phyloP scores from a whole-genome alignment of 129 eudicot genomes.

The Flaveria brownii region DNA sequence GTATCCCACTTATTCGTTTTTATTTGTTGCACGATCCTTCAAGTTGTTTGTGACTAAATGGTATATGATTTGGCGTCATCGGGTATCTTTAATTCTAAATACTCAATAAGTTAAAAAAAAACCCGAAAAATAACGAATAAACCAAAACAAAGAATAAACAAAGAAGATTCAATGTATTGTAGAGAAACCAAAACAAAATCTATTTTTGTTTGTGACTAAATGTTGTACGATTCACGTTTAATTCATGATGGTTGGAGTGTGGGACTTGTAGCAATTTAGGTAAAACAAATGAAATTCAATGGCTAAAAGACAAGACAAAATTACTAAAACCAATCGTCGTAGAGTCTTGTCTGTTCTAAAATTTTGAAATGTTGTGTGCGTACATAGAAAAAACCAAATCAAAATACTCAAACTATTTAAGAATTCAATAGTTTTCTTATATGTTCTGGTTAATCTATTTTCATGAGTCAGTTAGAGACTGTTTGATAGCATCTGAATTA shows the following conservation, averaged over 20 bases:
- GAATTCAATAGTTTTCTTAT: background rate
- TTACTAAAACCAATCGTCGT: constrained; percentile 1
- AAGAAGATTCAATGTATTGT: constrained; percentile 17
- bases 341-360: background rate
- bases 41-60: no score
- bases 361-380: constrained; percentile 8
- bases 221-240: constrained; percentile 11
- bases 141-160: background rate
- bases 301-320: background rate
- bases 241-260: constrained; percentile 7
- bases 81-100: no score
- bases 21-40: no score
- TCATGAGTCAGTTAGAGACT: background rate
- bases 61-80: no score
- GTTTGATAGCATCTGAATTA: no score
- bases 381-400: background rate
- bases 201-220: background rate
- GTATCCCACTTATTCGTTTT: no score
- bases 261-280: background rate
- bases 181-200: constrained; percentile 26
- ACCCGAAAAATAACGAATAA: no score
- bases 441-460: background rate
- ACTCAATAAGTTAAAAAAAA: no score
- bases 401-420: background rate
- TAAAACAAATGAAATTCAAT: constrained; percentile 4